Evolutionary conservation across 2,329 filamentous ascomycete genomes (phyloP).

Genomic region (Neocatenulostroma microsporum): DNA sequence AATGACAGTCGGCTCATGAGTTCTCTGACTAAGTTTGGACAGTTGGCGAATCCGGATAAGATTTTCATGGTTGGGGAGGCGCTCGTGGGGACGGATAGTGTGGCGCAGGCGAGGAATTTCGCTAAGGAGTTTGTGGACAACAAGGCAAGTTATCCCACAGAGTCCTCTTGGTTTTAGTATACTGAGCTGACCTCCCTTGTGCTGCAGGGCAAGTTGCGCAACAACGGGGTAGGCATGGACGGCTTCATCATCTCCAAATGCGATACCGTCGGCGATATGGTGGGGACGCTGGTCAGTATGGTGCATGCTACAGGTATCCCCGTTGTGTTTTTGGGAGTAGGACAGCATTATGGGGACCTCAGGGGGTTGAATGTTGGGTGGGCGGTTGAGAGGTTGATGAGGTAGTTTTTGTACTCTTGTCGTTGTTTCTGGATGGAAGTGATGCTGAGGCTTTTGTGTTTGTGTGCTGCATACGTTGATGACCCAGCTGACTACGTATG

Average conservation of each 20-base stretch:
- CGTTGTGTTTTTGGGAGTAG: slow-evolving; percentile 78
- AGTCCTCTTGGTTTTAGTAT: too few relatives aligned
- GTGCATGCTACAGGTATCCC: slow-evolving; percentile 94
- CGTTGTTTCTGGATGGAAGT: too few relatives aligned
- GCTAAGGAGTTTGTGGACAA: slow-evolving; percentile 66
- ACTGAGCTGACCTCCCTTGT: not conserved
- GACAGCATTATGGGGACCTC: slow-evolving; percentile 60
- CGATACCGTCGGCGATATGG: slow-evolving; percentile 99
- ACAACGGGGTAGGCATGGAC: slow-evolving; percentile 66
- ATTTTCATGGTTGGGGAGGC: slow-evolving; percentile 96
- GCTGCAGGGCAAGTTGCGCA: slow-evolving; percentile 23
- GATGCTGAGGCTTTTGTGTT: too few relatives aligned
- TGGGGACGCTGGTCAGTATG: slow-evolving; percentile 89
- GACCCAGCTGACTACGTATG: too few relatives aligned
- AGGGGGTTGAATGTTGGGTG: slow-evolving; percentile 57
- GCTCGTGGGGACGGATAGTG: slow-evolving; percentile 88
- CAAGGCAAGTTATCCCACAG: slow-evolving; percentile 21
- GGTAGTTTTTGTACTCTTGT: too few relatives aligned
- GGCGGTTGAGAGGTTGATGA: slow-evolving; percentile 56
- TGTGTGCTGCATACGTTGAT: too few relatives aligned
- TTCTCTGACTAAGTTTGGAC: slow-evolving; percentile 92
- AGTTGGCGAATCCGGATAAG: slow-evolving; percentile 93
- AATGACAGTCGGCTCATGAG: slow-evolving; percentile 97
- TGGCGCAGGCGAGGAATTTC: slow-evolving; percentile 94
- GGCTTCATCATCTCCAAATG: slow-evolving; percentile 99